Conservation (phyloP, 2,329 filamentous ascomycete species). For the Trichoderma sp. region DNA sequence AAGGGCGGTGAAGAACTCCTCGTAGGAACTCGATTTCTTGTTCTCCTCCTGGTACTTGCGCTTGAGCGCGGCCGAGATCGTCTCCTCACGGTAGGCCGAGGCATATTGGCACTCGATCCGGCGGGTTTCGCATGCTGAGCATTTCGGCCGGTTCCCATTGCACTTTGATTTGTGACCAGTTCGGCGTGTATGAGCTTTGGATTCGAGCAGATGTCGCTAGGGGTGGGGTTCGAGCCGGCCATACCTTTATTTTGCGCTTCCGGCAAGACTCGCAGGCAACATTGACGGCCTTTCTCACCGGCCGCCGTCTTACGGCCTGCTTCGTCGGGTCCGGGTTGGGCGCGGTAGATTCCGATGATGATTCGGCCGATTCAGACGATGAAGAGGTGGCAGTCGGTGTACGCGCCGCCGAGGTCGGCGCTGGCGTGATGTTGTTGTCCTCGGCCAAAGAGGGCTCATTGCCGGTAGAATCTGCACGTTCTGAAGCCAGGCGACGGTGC, state of each 20-base stretch:
- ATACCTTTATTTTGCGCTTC: constrained; percentile 22
- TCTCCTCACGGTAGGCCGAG: constrained; percentile 17
- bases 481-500: constrained; percentile 3
- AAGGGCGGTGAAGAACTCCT: constrained; percentile 21
- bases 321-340: background rate
- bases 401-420: background rate
- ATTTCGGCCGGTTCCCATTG: constrained; percentile 14
- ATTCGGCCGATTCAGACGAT: background rate
- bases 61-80: constrained; percentile 13
- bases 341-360: background rate
- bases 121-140: constrained; percentile 3
- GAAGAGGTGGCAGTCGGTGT: background rate
- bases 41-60: constrained; percentile 24
- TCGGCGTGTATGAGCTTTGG: background rate
- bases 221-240: background rate
- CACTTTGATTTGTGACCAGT: constrained; percentile 1
- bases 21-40: background rate
- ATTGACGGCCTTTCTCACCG: constrained; percentile 1
- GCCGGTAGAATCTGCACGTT: background rate
- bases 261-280: constrained; percentile 24
- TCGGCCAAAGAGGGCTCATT: background rate
- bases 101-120: constrained; percentile 8
- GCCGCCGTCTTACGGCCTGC: background rate
- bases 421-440: background rate
- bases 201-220: background rate